Evolutionary conservation across 768 basidiomycete genomes (phyloP), one percentile per base, ranked within the genome.

Genomic region (Lentinula boryana): DNA sequence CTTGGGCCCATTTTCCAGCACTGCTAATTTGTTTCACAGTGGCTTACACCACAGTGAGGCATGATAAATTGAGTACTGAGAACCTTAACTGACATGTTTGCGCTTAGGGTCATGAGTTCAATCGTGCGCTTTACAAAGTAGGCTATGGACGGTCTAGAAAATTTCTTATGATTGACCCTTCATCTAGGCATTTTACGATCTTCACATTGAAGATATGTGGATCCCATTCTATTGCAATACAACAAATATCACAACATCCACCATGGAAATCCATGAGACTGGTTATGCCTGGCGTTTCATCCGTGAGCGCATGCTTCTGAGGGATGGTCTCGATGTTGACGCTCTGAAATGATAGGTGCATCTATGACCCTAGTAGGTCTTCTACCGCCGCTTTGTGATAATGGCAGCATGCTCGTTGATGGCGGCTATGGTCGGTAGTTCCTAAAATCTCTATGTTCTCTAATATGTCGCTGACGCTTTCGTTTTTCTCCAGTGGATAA

Each of bases 281-380:
- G 97, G 97, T n/a, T 98, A 98, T 75, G 96, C 97, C 12, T 99
- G 96, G 96, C 81, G 94, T 66, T 93, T 86, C 69, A 91, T 93
- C 58, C 89, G 93, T 91, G 69, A 66, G 80, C 68, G 49, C 50
- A 3, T 21, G 50, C 53, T 21, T 43, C 33, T 16, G 9, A 33
- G 44, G n/a, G 56, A 15, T 27, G 3, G 27, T 44, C 32, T 21
- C 32, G 21, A 31, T 44, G 33, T 13, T 40, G 33, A 41, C 23
- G 9, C 38, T 3, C 35, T 32, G 58, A 44, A 38, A 46, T 21
- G 7, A 48, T 32, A 89, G 93, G 95, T 58, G 97, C 95, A 16
- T 98, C 95, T 1, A 99, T 99, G 97, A 93, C 95, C 1, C 75
- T 99, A 65, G 95, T 95, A 51, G 97, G 97, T 65, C 79, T 99